Conservation (phyloP, 495 filamentous ascomycete species). For the Bryoglossum gracile region DNA sequence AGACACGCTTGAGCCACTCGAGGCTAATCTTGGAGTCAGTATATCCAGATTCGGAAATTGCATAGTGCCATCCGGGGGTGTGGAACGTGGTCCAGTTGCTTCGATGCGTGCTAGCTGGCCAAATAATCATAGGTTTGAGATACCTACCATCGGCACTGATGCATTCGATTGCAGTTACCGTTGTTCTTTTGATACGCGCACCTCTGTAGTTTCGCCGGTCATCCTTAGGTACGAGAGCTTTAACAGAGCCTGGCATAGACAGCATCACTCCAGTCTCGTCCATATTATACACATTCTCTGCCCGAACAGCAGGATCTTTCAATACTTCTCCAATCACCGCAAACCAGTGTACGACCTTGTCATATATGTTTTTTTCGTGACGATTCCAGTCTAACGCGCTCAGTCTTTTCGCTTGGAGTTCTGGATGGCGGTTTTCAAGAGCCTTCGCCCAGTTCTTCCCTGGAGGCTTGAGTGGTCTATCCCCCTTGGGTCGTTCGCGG, state of each 20-base stretch:
- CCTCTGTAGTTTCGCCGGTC: constrained; percentile 19
- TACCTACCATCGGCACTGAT: no score
- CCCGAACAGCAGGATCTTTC: constrained; percentile 22
- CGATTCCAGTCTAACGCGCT: constrained; percentile 23
- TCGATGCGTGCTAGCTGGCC: constrained; percentile 30
- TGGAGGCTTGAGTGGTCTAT: constrained; percentile 10
- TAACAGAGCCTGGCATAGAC: constrained; percentile 30
- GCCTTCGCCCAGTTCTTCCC: constrained; percentile 8
- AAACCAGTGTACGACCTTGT: constrained; percentile 34
- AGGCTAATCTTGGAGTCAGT: constrained; percentile 30
- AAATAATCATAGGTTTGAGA: constrained; percentile 28
- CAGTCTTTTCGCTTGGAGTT: constrained; percentile 22
- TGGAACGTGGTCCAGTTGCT: no score
- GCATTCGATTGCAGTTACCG: no score
- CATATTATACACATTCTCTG: constrained; percentile 29
- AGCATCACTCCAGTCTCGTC: constrained; percentile 30
- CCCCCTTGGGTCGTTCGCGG: constrained; percentile 4
- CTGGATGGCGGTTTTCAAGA: constrained; percentile 26
- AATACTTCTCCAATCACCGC: constrained; percentile 23
- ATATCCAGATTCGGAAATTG: constrained; percentile 14
- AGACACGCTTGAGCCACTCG: constrained; percentile 27
- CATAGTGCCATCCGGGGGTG: constrained; percentile 28
- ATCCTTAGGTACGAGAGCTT: constrained; percentile 31
- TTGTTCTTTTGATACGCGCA: constrained; percentile 13
- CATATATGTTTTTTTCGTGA: constrained; percentile 31